Conservation (phyloP, 2,329 filamentous ascomycete genomes). For the Diaporthe citrichinensis region DNA sequence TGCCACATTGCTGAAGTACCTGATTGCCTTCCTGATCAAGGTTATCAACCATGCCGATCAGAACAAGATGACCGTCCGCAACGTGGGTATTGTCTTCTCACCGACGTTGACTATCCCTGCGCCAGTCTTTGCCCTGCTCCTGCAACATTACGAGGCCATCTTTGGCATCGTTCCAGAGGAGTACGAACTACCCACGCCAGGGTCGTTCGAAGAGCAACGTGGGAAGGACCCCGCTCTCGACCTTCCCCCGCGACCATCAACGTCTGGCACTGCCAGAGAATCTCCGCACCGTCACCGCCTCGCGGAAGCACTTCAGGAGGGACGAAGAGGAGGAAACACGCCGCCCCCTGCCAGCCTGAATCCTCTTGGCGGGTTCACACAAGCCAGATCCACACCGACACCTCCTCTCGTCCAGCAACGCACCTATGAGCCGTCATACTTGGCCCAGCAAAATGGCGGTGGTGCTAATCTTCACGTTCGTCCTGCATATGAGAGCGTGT, state of each 20-base stretch:
- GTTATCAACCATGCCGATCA: conserved; percentile 91
- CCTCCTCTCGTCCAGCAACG: conserved; percentile 57
- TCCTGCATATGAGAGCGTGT: conserved; percentile 62
- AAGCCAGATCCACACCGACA: conserved; percentile 57
- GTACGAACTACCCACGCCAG: conserved; percentile 68
- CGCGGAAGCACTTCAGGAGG: conserved; percentile 56
- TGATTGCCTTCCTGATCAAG: conserved; percentile 90
- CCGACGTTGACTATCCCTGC: conserved; percentile 97
- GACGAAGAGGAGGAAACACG: conserved; percentile 59
- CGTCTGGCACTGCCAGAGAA: conserved; percentile 58
- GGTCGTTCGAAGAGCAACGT: conserved; percentile 51
- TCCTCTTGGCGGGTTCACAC: conserved; percentile 47
- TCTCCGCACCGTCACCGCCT: conserved; percentile 68
- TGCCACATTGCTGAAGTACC: conserved; percentile 82
- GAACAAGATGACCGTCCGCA: conserved; percentile 99
- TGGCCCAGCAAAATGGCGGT: conserved; percentile 52
- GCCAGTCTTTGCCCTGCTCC: conserved; percentile 92
- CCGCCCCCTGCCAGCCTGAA: conserved; percentile 56
- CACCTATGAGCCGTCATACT: conserved; percentile 61
- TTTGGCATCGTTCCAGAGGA: conserved; percentile 81
- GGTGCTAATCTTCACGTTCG: conserved; percentile 51
- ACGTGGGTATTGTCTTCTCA: conserved; percentile 98
- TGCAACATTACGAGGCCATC: conserved; percentile 90
- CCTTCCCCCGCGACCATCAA: conserved; percentile 61
- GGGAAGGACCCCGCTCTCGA: conserved; percentile 40